A percentile compares a stretch with the other conserved stretches of the same genome.
Conservation (phyloP, 83 land plant genomes). For the Picea abies region DNA sequence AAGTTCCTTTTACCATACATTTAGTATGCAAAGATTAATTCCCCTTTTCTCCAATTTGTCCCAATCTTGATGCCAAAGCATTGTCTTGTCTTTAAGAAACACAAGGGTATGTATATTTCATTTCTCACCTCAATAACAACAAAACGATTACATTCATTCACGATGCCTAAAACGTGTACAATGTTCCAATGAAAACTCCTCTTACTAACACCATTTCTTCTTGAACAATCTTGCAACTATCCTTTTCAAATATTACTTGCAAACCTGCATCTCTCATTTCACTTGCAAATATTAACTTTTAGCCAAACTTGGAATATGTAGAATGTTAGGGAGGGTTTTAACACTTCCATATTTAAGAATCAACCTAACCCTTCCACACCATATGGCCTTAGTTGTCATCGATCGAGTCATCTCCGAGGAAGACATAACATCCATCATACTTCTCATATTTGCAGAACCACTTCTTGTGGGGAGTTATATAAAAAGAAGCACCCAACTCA, state of each 20-base stretch:
- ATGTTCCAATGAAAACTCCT: background rate
- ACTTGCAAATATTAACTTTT: background rate
- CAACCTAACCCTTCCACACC: background rate
- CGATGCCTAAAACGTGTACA: background rate
- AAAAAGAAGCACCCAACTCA: background rate
- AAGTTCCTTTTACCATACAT: background rate
- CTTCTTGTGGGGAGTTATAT: background rate
- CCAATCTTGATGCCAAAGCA: background rate
- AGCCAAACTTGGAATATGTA: background rate
- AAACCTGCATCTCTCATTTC: background rate
- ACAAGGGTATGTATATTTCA: background rate
- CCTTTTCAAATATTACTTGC: background rate
- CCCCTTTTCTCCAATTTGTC: background rate
- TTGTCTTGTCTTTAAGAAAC: background rate
- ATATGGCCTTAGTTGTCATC: background rate
- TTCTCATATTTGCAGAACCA: background rate
- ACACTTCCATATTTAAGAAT: background rate
- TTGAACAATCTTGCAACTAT: background rate
- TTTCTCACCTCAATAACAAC: background rate
- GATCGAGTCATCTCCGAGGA: background rate
- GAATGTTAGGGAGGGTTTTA: background rate
- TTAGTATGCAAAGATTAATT: background rate
- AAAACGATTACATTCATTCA: background rate
- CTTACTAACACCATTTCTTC: background rate
- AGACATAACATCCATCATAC: background rate